These are phyloP conservation scores for Lippia alba DNA, from an alignment of 305 asterid genomes.

Conservation along the genomic window DNA sequence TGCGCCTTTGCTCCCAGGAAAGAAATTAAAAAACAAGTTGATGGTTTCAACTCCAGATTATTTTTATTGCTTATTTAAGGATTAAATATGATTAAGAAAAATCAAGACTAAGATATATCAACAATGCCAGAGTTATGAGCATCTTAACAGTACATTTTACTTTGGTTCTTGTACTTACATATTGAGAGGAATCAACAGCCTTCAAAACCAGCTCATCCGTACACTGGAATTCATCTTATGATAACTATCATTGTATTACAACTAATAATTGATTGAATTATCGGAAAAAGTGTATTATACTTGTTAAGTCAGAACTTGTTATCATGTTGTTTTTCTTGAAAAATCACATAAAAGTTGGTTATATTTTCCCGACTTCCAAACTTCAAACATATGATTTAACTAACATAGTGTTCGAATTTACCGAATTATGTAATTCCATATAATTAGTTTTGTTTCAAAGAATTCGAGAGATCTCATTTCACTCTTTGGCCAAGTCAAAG, in stretches of 20 bases:
- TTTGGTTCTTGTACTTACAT: neutral
- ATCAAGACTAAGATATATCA: neutral
- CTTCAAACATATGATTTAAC: too few species aligned
- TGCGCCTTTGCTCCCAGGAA: too few species aligned
- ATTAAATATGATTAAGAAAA: neutral
- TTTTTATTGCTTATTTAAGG: neutral
- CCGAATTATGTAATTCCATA: neutral
- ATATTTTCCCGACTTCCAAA: too few species aligned
- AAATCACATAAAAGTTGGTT: too few species aligned
- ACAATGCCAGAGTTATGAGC: constrained; percentile 16
- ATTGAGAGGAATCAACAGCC: neutral
- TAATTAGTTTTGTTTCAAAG: too few species aligned
- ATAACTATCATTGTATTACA: too few species aligned
- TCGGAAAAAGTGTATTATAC: too few species aligned
- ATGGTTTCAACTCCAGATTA: neutral
- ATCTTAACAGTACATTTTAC: constrained; percentile 20
- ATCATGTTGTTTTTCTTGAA: too few species aligned
- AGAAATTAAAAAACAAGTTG: neutral
- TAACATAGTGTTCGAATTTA: neutral
- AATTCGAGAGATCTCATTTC: neutral
- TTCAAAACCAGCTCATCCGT: too few species aligned
- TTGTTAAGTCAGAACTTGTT: too few species aligned
- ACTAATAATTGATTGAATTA: too few species aligned
- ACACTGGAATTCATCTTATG: too few species aligned
- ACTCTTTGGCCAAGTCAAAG: constrained; percentile 44